Base-by-base conservation (phyloP, 208 protist genomes). In the Angomonas ambiguus region DNA sequence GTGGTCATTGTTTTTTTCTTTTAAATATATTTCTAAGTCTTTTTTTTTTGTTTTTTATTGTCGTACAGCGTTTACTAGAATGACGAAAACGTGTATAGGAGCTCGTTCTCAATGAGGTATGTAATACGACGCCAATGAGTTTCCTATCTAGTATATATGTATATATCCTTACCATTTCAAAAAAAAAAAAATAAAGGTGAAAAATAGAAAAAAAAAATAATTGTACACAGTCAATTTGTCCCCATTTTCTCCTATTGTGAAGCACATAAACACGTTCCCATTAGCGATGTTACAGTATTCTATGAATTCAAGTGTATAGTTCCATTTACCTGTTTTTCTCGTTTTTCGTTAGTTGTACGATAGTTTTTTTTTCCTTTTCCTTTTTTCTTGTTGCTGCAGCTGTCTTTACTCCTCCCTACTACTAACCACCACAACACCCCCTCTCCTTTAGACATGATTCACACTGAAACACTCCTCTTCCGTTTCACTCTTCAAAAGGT, bases 41-140 rank as follows among this genome's bases (percentile, higher is more conserved):
- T 18, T 61, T 18, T 31, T 11, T 61, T 31, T 61, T 18, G 27
- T 41, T 61, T 41, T 61, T 31, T 61, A 8, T 58, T 16, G 20
- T 18, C 13, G 51, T 27, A 8, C 51, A 10, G n/a, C n/a, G n/a
- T n/a, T n/a, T n/a, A n/a, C n/a, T n/a, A n/a, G n/a, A n/a, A n/a
- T n/a, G n/a, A n/a, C n/a, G n/a, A n/a, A n/a, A n/a, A n/a, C n/a
- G n/a, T n/a, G n/a, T n/a, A n/a, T n/a, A n/a, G n/a, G n/a, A n/a
- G n/a, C n/a, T n/a, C n/a, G n/a, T n/a, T n/a, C n/a, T n/a, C n/a
- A n/a, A n/a, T n/a, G n/a, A n/a, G n/a, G n/a, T n/a, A n/a, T n/a
- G n/a, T n/a, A n/a, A n/a, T n/a, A n/a, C n/a, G n/a, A n/a, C n/a
- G n/a, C n/a, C n/a, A n/a, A n/a, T n/a, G n/a, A n/a, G n/a, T n/a